Percentiles rank a stretch among this genome's conserved stretches.
phyloP scores from a whole-genome alignment of 176 grass and related monocot species.

The Alloteropsis semialata region DNA sequence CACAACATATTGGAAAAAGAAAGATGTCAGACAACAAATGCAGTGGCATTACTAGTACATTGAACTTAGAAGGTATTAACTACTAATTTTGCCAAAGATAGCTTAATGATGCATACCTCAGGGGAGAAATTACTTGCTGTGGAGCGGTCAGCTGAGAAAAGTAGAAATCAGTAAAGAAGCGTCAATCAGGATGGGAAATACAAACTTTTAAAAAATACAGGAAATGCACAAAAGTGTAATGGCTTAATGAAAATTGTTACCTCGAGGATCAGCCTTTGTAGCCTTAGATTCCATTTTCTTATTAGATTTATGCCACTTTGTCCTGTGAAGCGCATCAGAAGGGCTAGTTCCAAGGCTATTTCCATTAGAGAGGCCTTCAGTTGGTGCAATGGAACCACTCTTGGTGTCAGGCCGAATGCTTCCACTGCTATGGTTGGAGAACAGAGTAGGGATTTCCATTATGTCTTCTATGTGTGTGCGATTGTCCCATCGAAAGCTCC shows the following conservation, averaged over 20 bases:
- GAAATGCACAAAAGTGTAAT: background rate
- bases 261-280: slow-evolving; percentile 31
- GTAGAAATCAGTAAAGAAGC: slow-evolving; percentile 25
- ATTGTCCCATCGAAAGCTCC: slow-evolving; percentile 92
- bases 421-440: slow-evolving; percentile 57
- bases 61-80: background rate
- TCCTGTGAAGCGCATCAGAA: slow-evolving; percentile 37
- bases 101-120: slow-evolving; percentile 44
- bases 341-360: slow-evolving; percentile 47
- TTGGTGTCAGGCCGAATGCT: slow-evolving; percentile 54
- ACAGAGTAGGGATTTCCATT: slow-evolving; percentile 51
- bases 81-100: background rate
- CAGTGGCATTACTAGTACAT: background rate
- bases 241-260: slow-evolving; percentile 27
- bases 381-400: slow-evolving; percentile 48
- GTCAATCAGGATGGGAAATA: background rate
- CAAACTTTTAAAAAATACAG: no score
- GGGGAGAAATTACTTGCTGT: slow-evolving; percentile 55
- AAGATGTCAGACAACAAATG: background rate
- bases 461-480: slow-evolving; percentile 88
- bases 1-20: slow-evolving; percentile 21
- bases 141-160: slow-evolving; percentile 55
- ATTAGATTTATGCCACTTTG: slow-evolving; percentile 50
- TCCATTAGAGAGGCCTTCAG: slow-evolving; percentile 50
- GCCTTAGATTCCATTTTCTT: slow-evolving; percentile 39